A percentile compares a stretch with the other conserved stretches of the same genome.
phyloP scores from a whole-genome alignment of 805 yeast genomes.

The Zygosaccharomyces gambellarensis region DNA sequence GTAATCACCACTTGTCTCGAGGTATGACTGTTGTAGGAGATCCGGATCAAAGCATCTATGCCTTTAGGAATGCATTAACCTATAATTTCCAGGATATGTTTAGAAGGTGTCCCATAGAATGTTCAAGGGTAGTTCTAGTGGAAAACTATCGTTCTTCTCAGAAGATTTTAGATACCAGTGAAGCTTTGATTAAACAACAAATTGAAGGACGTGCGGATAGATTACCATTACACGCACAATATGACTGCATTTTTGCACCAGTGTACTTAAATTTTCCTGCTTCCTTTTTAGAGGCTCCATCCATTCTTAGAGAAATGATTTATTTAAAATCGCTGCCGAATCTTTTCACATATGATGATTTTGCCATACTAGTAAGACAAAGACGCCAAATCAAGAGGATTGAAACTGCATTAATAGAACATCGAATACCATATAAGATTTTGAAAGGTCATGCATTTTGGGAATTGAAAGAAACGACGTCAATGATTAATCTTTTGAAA shows the following conservation, averaged over 20 bases:
- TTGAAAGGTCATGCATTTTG: conserved; percentile 75
- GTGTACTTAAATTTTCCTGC: conserved; percentile 40
- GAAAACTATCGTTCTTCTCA: conserved; percentile 80
- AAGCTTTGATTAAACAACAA: conserved; percentile 59
- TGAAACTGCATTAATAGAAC: conserved; percentile 56
- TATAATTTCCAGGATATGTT: conserved; percentile 60
- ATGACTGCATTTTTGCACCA: conserved; percentile 42
- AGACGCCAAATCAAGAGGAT: conserved; percentile 55
- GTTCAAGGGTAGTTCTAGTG: conserved; percentile 42
- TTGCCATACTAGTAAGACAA: conserved; percentile 69
- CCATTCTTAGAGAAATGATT: conserved; percentile 52
- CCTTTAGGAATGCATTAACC: conserved; percentile 75
- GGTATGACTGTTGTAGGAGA: conserved; percentile 90
- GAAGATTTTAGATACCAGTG: conserved; percentile 60
- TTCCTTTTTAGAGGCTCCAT: conserved; percentile 51
- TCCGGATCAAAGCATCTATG: conserved; percentile 93
- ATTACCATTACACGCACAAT: conserved; percentile 44
- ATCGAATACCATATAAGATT: conserved; percentile 58
- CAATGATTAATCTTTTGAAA: conserved; percentile 60
- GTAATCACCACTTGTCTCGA: conserved; percentile 38
- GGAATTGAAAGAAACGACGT: conserved; percentile 65
- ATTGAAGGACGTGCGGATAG: conserved; percentile 37
- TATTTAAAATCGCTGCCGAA: conserved; percentile 44
- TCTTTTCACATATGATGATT: conserved; percentile 49
- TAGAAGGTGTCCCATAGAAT: conserved; percentile 33